Percentiles rank a stretch among this genome's conserved stretches.
Evolutionary conservation across 202 grass and related monocot genomes (phyloP).

Genomic region (Schoenoplectus triqueter): DNA sequence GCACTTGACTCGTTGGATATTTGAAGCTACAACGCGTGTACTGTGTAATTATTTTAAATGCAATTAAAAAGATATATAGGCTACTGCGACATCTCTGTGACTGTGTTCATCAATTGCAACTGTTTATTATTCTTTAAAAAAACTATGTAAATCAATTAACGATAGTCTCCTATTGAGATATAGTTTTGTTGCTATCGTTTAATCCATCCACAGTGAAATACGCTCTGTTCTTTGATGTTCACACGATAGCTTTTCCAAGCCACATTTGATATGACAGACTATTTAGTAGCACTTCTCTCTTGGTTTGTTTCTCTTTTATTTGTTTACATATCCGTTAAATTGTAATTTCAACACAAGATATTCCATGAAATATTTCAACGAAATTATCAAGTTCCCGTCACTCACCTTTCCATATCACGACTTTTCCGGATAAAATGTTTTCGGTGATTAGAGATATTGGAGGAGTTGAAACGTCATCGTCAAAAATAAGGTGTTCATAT

Average conservation of each 20-base stretch:
- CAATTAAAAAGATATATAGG: background rate
- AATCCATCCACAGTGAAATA: background rate
- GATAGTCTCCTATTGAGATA: background rate
- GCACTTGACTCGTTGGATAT: background rate
- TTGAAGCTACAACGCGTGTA: background rate
- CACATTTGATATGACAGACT: background rate
- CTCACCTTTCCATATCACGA: background rate
- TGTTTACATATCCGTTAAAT: too few relatives aligned
- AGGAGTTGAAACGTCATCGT: background rate
- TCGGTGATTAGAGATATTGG: background rate
- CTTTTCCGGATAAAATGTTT: background rate
- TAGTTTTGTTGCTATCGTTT: background rate
- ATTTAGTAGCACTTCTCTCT: too few relatives aligned
- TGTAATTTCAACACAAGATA: too few relatives aligned
- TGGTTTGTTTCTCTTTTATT: too few relatives aligned
- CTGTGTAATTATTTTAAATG: background rate
- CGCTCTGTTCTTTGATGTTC: background rate
- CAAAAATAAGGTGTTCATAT: slow-evolving; percentile 4
- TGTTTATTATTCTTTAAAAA: too few relatives aligned
- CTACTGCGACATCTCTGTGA: background rate
- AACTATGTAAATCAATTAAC: too few relatives aligned
- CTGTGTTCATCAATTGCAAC: too few relatives aligned
- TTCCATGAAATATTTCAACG: too few relatives aligned
- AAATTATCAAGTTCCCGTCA: too few relatives aligned
- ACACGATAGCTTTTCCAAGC: background rate